phyloP scores from a whole-genome alignment of 345 rosid species.

The Dipteronia dyeriana region DNA sequence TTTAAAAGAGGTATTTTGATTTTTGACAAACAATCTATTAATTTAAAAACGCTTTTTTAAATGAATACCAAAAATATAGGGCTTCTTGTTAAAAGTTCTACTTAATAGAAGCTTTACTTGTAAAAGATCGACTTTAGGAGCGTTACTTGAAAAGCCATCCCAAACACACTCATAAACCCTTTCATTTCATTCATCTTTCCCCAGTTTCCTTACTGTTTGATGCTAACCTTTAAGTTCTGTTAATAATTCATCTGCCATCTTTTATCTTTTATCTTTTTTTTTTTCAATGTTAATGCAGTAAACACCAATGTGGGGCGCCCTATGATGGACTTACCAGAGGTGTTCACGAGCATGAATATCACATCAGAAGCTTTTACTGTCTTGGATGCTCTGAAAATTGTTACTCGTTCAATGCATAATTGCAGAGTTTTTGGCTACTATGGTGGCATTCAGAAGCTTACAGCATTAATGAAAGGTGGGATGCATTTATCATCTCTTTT shows the following conservation, averaged over 20 bases:
- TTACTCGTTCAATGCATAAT: slow-evolving; percentile 67
- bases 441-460: slow-evolving; percentile 71
- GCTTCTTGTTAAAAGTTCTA: too few species aligned
- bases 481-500: slow-evolving; percentile 4
- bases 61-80: too few species aligned
- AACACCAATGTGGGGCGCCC: slow-evolving; percentile 34
- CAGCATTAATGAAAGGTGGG: slow-evolving; percentile 70
- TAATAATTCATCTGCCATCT: not conserved
- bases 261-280: not conserved
- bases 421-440: slow-evolving; percentile 65
- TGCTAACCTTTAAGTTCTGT: not conserved
- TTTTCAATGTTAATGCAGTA: slow-evolving; percentile 41
- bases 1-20: too few species aligned
- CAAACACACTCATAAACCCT: not conserved
- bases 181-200: not conserved
- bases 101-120: too few species aligned
- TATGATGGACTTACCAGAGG: slow-evolving; percentile 33
- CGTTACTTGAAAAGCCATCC: too few species aligned
- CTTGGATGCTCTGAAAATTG: slow-evolving; percentile 59
- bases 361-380: slow-evolving; percentile 53
- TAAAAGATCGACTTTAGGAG: too few species aligned
- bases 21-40: too few species aligned
- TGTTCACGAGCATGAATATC: slow-evolving; percentile 40
- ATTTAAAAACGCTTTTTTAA: too few species aligned
- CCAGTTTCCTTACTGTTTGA: slow-evolving; percentile 1